Evolutionary conservation across 2,329 filamentous ascomycete genomes (phyloP).

Genomic region (Claviceps purpurea): DNA sequence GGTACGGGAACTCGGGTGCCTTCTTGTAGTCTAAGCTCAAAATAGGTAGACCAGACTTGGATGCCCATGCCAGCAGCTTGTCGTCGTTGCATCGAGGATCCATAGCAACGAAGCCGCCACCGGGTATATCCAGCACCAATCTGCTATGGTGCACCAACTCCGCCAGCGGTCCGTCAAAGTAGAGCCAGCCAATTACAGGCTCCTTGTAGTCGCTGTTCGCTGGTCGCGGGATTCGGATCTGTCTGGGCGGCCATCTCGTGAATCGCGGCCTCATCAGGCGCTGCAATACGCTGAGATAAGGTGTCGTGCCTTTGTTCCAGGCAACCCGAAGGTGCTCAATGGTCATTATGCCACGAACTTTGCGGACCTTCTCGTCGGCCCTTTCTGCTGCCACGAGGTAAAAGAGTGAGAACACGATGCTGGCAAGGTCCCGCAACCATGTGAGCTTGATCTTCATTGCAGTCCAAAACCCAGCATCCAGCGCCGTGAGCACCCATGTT

Average conservation of each 20-base stretch:
- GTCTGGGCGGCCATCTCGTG: constrained; percentile 67
- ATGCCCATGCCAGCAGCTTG: constrained; percentile 84
- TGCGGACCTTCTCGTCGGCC: constrained; percentile 91
- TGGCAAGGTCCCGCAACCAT: constrained; percentile 70
- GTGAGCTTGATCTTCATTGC: constrained; percentile 79
- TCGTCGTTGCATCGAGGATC: constrained; percentile 89
- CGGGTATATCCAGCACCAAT: constrained; percentile 78
- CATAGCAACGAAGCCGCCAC: constrained; percentile 95
- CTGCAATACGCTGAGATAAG: constrained; percentile 65
- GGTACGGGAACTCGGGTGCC: constrained; percentile 37
- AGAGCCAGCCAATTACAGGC: constrained; percentile 76
- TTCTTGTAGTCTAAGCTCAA: constrained; percentile 74
- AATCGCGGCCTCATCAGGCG: constrained; percentile 63
- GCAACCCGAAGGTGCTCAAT: constrained; percentile 83
- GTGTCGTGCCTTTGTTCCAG: constrained; percentile 90
- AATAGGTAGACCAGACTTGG: constrained; percentile 75
- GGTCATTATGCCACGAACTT: constrained; percentile 73
- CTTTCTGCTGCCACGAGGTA: constrained; percentile 88
- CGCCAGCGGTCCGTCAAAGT: constrained; percentile 78
- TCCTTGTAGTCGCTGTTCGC: constrained; percentile 69
- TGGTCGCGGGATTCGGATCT: constrained; percentile 74
- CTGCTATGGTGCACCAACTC: constrained; percentile 64
- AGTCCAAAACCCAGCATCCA: constrained; percentile 97
- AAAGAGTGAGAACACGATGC: constrained; percentile 74
- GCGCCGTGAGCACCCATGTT: constrained; percentile 88